Base-by-base conservation (phyloP, 2,329 filamentous ascomycete genomes). In the Rhexocercosporidium sp. region DNA sequence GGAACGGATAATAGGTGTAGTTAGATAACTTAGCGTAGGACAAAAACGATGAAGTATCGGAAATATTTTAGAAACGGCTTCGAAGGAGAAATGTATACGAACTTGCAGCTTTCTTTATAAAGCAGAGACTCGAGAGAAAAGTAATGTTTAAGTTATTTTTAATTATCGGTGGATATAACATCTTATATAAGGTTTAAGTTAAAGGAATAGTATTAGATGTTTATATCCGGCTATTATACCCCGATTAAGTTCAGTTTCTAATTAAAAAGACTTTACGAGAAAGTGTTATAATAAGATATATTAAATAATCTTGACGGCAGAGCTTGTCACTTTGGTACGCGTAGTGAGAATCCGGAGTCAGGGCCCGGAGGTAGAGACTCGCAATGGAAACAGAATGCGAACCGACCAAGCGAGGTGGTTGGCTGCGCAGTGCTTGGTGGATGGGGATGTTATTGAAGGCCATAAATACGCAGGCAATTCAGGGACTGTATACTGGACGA, bases 1-100 rank as follows among this genome's bases (percentile, higher is more conserved):
- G n/a, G n/a, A n/a, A n/a, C n/a, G n/a, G n/a, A n/a, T n/a, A n/a
- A n/a, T n/a, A n/a, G n/a, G n/a, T n/a, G n/a, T n/a, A 64, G n/a
- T 56, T 71, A 25, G 70, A 73, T 62, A 63, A 69, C 25, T 25
- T 70, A 18, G 70, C 59, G 14, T 73, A 68, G 70, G 70, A 73
- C 61, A 69, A 64, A 57, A 73, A 70, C 47, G 69, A 73, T 27
- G 69, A 71, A 57, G 67, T 37, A 22, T 71, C 51, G 64, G 69
- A 70, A 57, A 54, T 60, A 59, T 53, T 65, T 54, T 59, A 69
- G 57, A 65, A 63, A 65, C 41, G 27, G 44, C 61, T 73, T 62
- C 62, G 68, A 12, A 37, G 20, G 16, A 53, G 14, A 59, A 16
- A 37, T 41, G 70, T 64, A 3, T 61, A 37, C 16, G 68, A 49